Conservation (phyloP, 345 rosid genomes). For the Hirschfeldia incana region DNA sequence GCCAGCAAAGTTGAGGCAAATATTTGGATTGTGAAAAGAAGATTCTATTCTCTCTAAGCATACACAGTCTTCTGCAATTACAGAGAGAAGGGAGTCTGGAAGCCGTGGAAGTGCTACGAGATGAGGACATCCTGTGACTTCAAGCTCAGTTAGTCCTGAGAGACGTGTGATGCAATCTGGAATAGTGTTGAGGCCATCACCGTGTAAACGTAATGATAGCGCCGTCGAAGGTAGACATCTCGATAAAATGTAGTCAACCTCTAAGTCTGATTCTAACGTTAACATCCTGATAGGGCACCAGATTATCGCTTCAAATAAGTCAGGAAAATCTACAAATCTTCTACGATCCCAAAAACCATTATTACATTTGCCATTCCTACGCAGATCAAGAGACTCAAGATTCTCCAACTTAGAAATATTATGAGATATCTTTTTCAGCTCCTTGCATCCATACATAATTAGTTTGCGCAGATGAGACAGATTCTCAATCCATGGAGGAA, state of each 20-base stretch:
- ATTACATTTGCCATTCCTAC: too few species aligned
- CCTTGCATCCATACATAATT: not conserved
- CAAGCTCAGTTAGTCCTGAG: not conserved
- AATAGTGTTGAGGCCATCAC: not conserved
- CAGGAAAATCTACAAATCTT: not conserved
- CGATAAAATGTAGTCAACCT: not conserved
- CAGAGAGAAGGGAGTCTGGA: not conserved
- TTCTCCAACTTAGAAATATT: conserved; percentile 16
- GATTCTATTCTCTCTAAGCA: not conserved
- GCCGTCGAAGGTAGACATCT: not conserved
- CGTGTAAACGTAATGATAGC: not conserved
- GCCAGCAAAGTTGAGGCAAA: not conserved
- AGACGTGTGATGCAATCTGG: not conserved
- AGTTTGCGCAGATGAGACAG: not conserved
- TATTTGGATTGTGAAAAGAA: not conserved
- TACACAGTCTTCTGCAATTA: not conserved
- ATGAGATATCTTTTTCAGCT: not conserved
- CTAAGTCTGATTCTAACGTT: not conserved
- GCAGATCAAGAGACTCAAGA: not conserved
- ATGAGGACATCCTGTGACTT: not conserved
- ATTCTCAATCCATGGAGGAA: conserved; percentile 4
- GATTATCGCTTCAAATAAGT: not conserved
- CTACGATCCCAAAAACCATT: too few species aligned
- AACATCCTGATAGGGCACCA: not conserved
- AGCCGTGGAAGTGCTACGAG: not conserved